Base-by-base conservation (phyloP, 768 basidiomycete genomes). In the Mycena latifolia region DNA sequence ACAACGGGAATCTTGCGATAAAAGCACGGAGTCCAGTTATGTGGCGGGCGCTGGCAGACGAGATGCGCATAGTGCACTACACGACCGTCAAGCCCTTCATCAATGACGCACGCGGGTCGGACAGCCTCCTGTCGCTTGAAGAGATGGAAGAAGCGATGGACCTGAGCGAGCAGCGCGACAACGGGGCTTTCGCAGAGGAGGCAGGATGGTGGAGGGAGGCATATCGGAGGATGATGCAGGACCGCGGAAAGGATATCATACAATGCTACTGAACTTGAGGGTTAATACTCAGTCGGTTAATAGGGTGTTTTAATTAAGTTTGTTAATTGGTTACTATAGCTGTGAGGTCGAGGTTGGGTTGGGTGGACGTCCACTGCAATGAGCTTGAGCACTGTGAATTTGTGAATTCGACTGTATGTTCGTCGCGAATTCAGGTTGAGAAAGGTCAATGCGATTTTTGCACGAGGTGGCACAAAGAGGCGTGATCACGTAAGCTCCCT, bases 1-100 rank as follows among this genome's bases (percentile, higher is more conserved):
- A 80, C 70, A 80, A 79, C 57, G 79, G 72, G 17, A 80, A 80
- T 69, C 71, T 80, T n/a, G 79, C 73, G 4, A 77, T 80, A 67
- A 78, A 74, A 70, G 63, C 67, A 53, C 70, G 74, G 51, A 75
- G 72, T 47, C 74, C 75, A 2, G 67, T 51, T 48, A 46, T 81
- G 28, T 81, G 79, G 79, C 56, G 69, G 12, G 72, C 69, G 17
- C 37, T 80, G 55, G 69, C 69, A 69, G 61, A 69, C 20, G 74
- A 79, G 65, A 65, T 74, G 54, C 72, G 75, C 24, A 60, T 80
- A 25, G 72, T 80, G 55, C 80, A 80, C 65, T 81, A 77, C 64
- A 78, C 79, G 33, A n/a, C 67, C 39, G 71, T 73, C 33, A 63
- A 63, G 46, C 61, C 61, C 1, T 63, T 63, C 18, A 0, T 54